These are phyloP conservation scores for Echium plantagineum DNA, from an alignment of 257 asterid genomes.

Conservation along the genomic window DNA sequence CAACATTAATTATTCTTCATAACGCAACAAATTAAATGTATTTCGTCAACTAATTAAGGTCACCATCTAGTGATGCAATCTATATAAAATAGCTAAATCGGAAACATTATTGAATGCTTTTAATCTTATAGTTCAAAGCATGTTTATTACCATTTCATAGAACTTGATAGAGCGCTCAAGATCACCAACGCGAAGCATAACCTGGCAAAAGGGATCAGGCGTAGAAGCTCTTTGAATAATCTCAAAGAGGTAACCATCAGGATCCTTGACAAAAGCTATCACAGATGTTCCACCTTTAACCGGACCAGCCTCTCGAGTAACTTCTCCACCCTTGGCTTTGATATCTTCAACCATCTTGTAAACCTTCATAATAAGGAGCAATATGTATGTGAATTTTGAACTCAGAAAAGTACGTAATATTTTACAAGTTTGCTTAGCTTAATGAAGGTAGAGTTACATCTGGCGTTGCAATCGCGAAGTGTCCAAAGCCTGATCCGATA, in stretches of 20 bases:
- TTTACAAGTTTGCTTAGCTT: background rate
- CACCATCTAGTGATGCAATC: background rate
- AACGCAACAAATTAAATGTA: background rate
- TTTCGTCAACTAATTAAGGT: background rate
- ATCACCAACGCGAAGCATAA: slow-evolving; percentile 99
- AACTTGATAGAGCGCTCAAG: slow-evolving; percentile 89
- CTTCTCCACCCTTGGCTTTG: slow-evolving; percentile 85
- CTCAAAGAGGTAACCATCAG: slow-evolving; percentile 93
- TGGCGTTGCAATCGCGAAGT: slow-evolving; percentile 86
- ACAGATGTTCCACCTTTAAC: slow-evolving; percentile 88
- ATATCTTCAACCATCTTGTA: slow-evolving; percentile 76
- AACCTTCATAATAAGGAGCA: slow-evolving; percentile 32
- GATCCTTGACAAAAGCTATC: slow-evolving; percentile 95
- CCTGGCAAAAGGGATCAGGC: slow-evolving; percentile 98
- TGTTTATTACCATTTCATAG: slow-evolving; percentile 67
- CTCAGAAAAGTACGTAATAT: background rate
- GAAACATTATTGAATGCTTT: background rate
- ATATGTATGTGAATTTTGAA: background rate
- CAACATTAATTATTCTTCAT: background rate
- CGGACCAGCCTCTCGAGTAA: slow-evolving; percentile 97
- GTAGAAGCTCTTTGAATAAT: slow-evolving; percentile 82
- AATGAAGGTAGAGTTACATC: slow-evolving; percentile 52
- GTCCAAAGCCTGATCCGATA: slow-evolving; percentile 91
- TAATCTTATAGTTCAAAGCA: background rate
- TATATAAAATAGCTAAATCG: background rate